These are phyloP conservation scores for Pseudonitzschia pungens DNA, from an alignment of 108 stramenopile species.

Conservation along the genomic window DNA sequence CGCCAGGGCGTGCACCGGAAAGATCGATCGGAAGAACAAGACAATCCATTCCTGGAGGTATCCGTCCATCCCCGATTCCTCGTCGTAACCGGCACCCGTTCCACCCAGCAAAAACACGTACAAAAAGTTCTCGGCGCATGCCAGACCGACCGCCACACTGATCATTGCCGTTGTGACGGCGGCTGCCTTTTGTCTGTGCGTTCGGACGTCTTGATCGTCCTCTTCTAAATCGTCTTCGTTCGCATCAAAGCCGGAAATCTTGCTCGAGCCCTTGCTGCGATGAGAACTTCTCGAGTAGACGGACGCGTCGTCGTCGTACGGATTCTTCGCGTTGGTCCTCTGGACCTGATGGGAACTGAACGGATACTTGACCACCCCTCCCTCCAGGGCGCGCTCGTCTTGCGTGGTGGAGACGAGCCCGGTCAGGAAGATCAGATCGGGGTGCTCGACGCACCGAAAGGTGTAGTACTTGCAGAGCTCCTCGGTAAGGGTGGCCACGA, in stretches of 20 bases:
- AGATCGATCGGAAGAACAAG: constrained; percentile 77
- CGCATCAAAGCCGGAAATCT: constrained; percentile 13
- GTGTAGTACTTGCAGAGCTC: constrained; percentile 90
- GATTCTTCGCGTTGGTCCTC: constrained; percentile 34
- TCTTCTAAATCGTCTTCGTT: constrained; percentile 48
- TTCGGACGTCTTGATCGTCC: constrained; percentile 71
- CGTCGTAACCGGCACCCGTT: constrained; percentile 18
- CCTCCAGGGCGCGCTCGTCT: constrained; percentile 55
- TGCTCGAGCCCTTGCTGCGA: constrained; percentile 23
- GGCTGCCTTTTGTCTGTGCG: constrained; percentile 78
- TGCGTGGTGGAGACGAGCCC: constrained; percentile 65
- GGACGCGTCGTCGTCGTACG: constrained; percentile 39
- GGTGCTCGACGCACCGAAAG: constrained; percentile 84
- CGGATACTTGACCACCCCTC: constrained; percentile 74
- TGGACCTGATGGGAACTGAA: constrained; percentile 58
- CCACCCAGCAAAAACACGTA: constrained; percentile 89
- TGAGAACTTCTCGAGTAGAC: constrained; percentile 24
- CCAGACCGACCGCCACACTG: constrained; percentile 81
- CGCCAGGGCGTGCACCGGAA: constrained; percentile 82
- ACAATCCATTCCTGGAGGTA: constrained; percentile 68
- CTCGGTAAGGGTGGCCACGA: constrained; percentile 81
- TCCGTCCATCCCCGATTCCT: constrained; percentile 18
- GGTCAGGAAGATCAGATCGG: constrained; percentile 82
- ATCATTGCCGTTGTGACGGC: constrained; percentile 91
- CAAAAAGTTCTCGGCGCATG: constrained; percentile 86